These are phyloP conservation scores for Vitis hybrid DNA, from an alignment of 177 flowering plant species.

Conservation along the genomic window DNA sequence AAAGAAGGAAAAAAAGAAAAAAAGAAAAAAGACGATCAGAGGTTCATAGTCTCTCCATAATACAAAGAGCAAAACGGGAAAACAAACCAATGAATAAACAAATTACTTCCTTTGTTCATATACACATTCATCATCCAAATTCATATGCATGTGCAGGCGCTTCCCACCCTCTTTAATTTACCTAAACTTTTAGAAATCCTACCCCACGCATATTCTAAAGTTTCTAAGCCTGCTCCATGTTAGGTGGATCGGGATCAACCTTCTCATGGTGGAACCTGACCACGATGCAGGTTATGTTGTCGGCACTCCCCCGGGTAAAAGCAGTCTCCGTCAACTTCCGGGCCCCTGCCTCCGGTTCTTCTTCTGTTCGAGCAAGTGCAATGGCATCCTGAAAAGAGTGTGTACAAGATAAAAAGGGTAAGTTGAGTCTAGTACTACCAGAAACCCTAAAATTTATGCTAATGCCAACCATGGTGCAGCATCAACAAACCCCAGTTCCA, in stretches of 20 bases:
- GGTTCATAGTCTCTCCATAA: too few species aligned
- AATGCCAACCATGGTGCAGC: too few species aligned
- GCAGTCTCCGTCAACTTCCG: constrained; percentile 83
- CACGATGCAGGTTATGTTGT: constrained; percentile 95
- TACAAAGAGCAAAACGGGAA: neutral
- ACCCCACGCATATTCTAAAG: constrained; percentile 7
- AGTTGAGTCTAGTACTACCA: too few species aligned
- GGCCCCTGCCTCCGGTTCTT: constrained; percentile 89
- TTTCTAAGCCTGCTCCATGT: neutral
- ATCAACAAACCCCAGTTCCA: neutral
- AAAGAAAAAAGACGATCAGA: neutral
- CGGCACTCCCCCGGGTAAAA: constrained; percentile 90
- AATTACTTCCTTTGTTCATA: constrained; percentile 15
- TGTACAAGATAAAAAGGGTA: neutral
- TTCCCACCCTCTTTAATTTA: neutral
- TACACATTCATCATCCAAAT: constrained; percentile 3
- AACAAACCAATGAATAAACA: constrained; percentile 33
- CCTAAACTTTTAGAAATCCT: neutral
- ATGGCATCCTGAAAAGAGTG: constrained; percentile 67
- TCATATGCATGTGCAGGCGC: constrained; percentile 6
- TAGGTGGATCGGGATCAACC: constrained; percentile 16
- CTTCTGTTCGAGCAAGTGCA: constrained; percentile 68
- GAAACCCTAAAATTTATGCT: too few species aligned
- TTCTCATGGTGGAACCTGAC: constrained; percentile 72
- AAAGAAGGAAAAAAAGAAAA: neutral